Evolutionary conservation across 768 basidiomycete genomes (phyloP).

Genomic region (Tulasnella sp.): DNA sequence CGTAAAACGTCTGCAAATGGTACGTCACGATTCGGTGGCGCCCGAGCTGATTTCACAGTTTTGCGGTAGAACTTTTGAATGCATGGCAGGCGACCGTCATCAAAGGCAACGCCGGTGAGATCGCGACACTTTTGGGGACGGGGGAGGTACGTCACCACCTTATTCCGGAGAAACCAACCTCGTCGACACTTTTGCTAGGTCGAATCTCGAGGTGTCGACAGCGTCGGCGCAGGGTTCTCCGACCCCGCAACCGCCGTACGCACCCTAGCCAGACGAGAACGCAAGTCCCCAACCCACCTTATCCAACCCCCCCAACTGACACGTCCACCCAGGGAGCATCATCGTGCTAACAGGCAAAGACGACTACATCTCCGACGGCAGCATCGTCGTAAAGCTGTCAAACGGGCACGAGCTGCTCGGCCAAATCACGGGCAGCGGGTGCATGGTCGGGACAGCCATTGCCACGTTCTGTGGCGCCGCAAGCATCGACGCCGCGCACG

Average conservation of each 20-base stretch:
- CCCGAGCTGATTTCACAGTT: background rate
- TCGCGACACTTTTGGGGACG: constrained; percentile 65
- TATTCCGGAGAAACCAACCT: background rate
- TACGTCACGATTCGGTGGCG: constrained; percentile 24
- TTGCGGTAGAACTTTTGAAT: constrained; percentile 46
- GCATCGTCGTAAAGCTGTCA: constrained; percentile 46
- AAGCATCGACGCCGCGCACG: constrained; percentile 31
- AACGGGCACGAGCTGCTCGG: constrained; percentile 69
- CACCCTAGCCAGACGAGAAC: constrained; percentile 55
- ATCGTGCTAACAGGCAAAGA: constrained; percentile 65
- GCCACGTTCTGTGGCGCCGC: constrained; percentile 72
- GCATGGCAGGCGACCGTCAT: constrained; percentile 80
- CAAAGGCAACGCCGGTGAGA: constrained; percentile 88
- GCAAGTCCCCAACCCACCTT: no score
- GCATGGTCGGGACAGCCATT: constrained; percentile 64
- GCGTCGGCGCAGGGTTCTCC: constrained; percentile 60
- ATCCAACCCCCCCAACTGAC: background rate
- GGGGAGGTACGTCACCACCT: constrained; percentile 40
- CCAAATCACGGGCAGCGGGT: constrained; percentile 82
- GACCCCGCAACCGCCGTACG: constrained; percentile 62
- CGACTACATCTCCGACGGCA: constrained; percentile 81
- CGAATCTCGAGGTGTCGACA: constrained; percentile 72
- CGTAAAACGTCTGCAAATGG: constrained; percentile 51
- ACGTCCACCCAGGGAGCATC: constrained; percentile 47
- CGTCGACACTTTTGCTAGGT: constrained; percentile 34